phyloP scores from a whole-genome alignment of 305 asterid genomes.

The Fraxinus nigra region DNA sequence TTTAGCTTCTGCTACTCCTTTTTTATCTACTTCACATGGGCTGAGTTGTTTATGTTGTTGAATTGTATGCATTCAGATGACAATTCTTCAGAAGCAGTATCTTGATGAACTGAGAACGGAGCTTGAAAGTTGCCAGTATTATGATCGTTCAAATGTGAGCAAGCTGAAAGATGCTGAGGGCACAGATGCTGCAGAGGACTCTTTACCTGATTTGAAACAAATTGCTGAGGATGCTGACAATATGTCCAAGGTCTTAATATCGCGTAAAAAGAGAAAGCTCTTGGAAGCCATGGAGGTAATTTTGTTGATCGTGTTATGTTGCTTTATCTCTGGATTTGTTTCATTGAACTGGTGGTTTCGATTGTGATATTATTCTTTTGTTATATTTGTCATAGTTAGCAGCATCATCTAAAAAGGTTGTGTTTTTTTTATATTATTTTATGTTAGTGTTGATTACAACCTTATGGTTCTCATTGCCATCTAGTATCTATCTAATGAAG shows the following conservation, averaged over 20 bases:
- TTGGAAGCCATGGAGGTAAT: slow-evolving; percentile 62
- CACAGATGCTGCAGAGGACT: slow-evolving; percentile 36
- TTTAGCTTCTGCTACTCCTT: neutral
- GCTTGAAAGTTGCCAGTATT: slow-evolving; percentile 42
- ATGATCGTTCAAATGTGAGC: slow-evolving; percentile 26
- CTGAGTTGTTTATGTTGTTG: neutral
- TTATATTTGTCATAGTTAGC: neutral
- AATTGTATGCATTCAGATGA: slow-evolving; percentile 47
- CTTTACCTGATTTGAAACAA: slow-evolving; percentile 43
- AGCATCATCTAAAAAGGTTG: neutral
- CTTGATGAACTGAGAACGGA: slow-evolving; percentile 62
- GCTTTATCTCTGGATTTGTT: neutral
- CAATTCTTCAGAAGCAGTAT: slow-evolving; percentile 49
- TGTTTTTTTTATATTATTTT: neutral
- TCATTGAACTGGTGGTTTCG: neutral
- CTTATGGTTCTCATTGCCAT: neutral
- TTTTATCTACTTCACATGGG: neutral
- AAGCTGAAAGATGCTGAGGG: slow-evolving; percentile 26
- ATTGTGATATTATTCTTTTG: neutral
- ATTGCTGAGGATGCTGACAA: slow-evolving; percentile 48
- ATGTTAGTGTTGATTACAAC: neutral
- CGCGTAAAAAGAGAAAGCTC: slow-evolving; percentile 61
- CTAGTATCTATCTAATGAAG: neutral
- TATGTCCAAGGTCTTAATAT: slow-evolving; percentile 50
- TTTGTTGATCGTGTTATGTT: neutral